phyloP scores from a whole-genome alignment of 106 monocot genomes.

The Dendrobium huoshanense region DNA sequence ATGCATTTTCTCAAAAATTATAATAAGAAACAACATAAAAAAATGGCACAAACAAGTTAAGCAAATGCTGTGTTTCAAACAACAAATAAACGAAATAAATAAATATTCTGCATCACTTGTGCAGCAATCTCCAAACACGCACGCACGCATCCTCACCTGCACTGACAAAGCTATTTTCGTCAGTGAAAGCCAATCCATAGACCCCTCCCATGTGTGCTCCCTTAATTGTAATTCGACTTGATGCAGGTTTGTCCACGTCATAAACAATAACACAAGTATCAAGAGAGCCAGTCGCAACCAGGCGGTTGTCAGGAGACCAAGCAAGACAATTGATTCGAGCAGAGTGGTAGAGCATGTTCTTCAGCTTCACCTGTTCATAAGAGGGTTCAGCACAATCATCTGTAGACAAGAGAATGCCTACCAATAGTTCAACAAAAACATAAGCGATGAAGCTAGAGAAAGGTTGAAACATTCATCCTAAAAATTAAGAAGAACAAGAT shows the following conservation, averaged over 20 bases:
- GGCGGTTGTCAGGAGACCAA: constrained; percentile 78
- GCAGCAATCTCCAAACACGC: constrained; percentile 69
- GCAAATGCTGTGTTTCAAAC: no score
- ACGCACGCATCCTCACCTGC: constrained; percentile 89
- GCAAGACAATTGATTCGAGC: constrained; percentile 94
- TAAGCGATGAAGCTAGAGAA: no score
- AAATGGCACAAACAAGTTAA: no score
- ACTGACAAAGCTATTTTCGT: constrained; percentile 62
- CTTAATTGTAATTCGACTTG: constrained; percentile 67
- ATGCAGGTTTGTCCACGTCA: constrained; percentile 69
- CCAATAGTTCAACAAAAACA: background rate
- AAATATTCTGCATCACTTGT: background rate
- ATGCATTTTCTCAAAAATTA: no score
- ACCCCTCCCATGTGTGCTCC: constrained; percentile 97
- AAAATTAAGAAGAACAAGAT: no score
- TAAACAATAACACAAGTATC: constrained; percentile 87
- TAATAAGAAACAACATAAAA: no score
- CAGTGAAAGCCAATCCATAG: constrained; percentile 67
- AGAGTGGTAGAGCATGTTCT: constrained; percentile 95
- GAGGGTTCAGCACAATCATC: background rate
- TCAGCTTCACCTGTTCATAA: constrained; percentile 67
- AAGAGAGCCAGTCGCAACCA: constrained; percentile 88
- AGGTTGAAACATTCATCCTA: no score
- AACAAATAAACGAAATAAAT: no score
- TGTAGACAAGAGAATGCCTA: background rate